phyloP scores from a whole-genome alignment of 805 yeast genomes.

The Lipomyces anomalus region DNA sequence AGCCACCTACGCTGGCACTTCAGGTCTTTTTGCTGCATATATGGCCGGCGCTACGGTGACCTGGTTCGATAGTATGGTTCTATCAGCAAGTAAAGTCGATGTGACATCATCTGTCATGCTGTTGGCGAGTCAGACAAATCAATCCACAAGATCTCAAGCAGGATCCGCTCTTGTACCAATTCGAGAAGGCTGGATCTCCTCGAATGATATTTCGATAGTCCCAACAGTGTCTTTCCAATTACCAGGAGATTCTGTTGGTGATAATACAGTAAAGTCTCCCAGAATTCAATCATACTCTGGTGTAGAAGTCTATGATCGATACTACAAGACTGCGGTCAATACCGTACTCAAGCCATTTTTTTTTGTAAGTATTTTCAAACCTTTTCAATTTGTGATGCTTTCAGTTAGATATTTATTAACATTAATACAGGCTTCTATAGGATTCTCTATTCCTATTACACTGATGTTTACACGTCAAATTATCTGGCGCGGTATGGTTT shows the following conservation, averaged over 20 bases:
- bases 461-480: conserved; percentile 15
- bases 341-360: conserved; percentile 12
- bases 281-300: neutral
- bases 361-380: no score
- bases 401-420: no score
- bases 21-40: conserved; percentile 6
- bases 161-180: neutral
- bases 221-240: no score
- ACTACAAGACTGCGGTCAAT: conserved; percentile 2
- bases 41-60: conserved; percentile 7
- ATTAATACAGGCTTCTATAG: no score
- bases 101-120: neutral
- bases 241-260: no score
- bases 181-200: no score
- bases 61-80: conserved; percentile 5
- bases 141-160: neutral
- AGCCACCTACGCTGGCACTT: conserved; percentile 8
- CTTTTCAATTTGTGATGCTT: no score
- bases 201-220: no score
- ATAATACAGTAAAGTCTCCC: no score
- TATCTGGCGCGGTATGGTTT: conserved; percentile 16
- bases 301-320: neutral
- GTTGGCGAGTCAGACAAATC: neutral
- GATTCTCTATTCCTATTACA: conserved; percentile 19
- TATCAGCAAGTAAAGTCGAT: neutral